Base-by-base conservation (phyloP, 805 yeast genomes). In the Candida nonsorbophila region DNA sequence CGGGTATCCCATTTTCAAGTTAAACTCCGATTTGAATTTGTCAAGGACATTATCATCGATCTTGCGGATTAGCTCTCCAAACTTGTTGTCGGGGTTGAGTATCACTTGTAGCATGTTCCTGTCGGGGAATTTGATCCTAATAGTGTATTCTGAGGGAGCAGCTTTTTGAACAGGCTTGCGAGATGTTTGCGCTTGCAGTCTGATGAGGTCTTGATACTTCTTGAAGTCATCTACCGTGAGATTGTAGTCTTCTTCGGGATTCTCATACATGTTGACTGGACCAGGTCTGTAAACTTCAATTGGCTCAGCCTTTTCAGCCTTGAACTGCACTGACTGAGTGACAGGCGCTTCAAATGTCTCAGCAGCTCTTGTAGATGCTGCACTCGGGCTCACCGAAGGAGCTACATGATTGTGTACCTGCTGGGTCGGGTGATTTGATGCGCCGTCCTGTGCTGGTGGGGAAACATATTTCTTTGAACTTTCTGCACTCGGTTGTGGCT, bases 191-290 rank as follows among this genome's bases (percentile, higher is more conserved):
- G 38, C 47, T 24, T 57, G 49, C n/a, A 51, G 44, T 28, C 49
- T 49, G 24, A 64, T 51, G 12, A 55, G 35, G 27, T 55, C 51
- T 27, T 56, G 62, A 39, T 64, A 64, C 12, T 45, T 44, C 33
- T 56, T 55, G 2, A 63, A 67, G 36, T 64, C 69, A 11, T 47
- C 30, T 4, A 56, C 41, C 1, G 67, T 59, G 53, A 64, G 42
- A 14, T 58, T 53, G 40, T 64, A 64, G 37, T 64, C 69, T 20
- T 52, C 58, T 11, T 62, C 68, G 3, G 68, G 68, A 34, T 63
- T 64, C 14, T 62, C 66, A 32, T 62, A 64, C 2, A 34, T 28
- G 9, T 33, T 27, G 2, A 19, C 21, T 2, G 30, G 8, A 4
- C 39, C 19, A 6, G 44, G 44, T 25, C 34, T 30, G 25, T 40